Percentiles rank a stretch among this genome's conserved stretches.
These are phyloP conservation scores for Eremothecium gossypii DNA, from an alignment of 1,139 yeast genomes.

Conservation along the genomic window DNA sequence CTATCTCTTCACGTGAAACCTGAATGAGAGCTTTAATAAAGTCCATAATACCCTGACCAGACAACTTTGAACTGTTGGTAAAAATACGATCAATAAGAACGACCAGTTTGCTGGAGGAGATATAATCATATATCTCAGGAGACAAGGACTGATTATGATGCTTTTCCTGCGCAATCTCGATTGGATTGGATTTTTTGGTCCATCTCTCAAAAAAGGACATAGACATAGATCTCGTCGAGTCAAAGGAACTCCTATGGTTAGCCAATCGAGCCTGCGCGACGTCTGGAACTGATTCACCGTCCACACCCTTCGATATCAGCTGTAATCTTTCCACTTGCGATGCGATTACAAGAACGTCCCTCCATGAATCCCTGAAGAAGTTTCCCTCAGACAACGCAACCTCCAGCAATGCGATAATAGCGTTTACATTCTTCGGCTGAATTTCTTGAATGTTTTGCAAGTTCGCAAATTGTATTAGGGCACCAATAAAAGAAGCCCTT, in stretches of 20 bases:
- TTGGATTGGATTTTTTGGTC: constrained; percentile 38
- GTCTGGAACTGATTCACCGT: constrained; percentile 79
- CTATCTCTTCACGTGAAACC: constrained; percentile 86
- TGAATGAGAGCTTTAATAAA: constrained; percentile 81
- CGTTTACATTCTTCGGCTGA: constrained; percentile 70
- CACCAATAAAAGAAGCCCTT: constrained; percentile 80
- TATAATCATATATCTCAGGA: constrained; percentile 47
- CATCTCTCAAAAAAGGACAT: constrained; percentile 29
- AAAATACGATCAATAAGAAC: constrained; percentile 83
- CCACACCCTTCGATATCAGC: constrained; percentile 80
- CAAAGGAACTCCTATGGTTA: constrained; percentile 45
- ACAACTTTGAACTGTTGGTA: constrained; percentile 68
- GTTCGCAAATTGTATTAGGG: constrained; percentile 79
- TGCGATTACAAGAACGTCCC: constrained; percentile 66
- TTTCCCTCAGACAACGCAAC: constrained; percentile 76
- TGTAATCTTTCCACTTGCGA: constrained; percentile 90
- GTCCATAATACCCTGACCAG: constrained; percentile 76
- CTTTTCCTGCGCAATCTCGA: constrained; percentile 41
- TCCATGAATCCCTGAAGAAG: constrained; percentile 68
- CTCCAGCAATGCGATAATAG: constrained; percentile 64
- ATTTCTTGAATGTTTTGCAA: constrained; percentile 72
- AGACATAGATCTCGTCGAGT: constrained; percentile 37
- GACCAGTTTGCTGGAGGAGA: constrained; percentile 67
- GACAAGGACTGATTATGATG: constrained; percentile 43
- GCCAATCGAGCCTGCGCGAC: constrained; percentile 58